Conservation (phyloP, 2,329 filamentous ascomycete genomes). For the Talaromyces verruculosus region DNA sequence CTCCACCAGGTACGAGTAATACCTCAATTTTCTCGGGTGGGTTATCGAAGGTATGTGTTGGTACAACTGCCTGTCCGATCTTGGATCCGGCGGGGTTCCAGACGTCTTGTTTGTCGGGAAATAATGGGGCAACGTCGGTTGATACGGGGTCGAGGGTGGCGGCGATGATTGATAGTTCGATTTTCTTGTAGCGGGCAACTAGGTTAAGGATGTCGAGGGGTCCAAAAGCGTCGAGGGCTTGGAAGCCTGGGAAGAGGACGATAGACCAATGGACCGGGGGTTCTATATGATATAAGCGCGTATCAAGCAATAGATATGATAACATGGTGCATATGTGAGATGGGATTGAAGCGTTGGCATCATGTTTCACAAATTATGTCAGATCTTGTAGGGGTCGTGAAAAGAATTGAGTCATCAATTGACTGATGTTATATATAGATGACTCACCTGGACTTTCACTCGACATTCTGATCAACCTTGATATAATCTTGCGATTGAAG, state of each 20-base stretch:
- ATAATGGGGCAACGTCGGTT: slow-evolving; percentile 5
- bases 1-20: slow-evolving; percentile 65
- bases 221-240: slow-evolving; percentile 20
- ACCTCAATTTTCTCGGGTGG: slow-evolving; percentile 57
- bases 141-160: slow-evolving; percentile 19
- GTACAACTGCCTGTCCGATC: slow-evolving; percentile 41
- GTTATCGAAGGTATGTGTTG: slow-evolving; percentile 57
- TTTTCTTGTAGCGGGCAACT: slow-evolving; percentile 11
- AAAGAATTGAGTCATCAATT: not conserved
- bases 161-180: slow-evolving; percentile 20
- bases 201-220: slow-evolving; percentile 18
- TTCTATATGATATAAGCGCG: not conserved
- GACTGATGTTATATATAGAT: not conserved
- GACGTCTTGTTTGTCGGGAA: slow-evolving; percentile 14
- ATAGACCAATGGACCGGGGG: slow-evolving; percentile 16
- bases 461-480: not conserved
- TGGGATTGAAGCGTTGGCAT: no score
- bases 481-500: not conserved
- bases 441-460: slow-evolving; percentile 1
- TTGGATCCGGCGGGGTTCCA: slow-evolving; percentile 18
- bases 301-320: not conserved
- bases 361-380: no score
- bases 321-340: no score
- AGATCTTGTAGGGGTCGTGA: not conserved
- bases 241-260: slow-evolving; percentile 20